Conservation (phyloP, 1,139 yeast species). For the Protomyces lactucae-debilis region DNA sequence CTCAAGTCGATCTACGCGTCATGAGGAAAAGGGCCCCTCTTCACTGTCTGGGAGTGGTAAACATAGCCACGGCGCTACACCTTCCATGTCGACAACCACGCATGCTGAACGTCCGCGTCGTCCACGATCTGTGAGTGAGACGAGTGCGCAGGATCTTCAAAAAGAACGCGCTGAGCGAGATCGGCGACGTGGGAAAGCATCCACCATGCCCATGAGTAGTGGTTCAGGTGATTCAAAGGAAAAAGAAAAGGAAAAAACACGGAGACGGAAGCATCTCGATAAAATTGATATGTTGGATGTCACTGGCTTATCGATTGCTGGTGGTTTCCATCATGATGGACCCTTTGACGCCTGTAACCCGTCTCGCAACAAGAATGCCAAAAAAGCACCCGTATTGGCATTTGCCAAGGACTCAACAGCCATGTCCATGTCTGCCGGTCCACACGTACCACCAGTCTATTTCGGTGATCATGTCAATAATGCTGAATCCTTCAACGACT, state of each 20-base stretch:
- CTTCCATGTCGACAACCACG: neutral
- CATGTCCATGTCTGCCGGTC: conserved; percentile 65
- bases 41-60: neutral
- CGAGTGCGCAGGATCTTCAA: neutral
- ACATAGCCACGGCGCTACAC: neutral
- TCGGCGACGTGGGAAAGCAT: neutral
- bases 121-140: conserved; percentile 15
- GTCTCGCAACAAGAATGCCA: conserved; percentile 73
- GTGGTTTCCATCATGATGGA: conserved; percentile 90
- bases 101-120: neutral
- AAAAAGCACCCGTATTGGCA: conserved; percentile 86
- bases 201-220: neutral
- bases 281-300: conserved; percentile 93
- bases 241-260: neutral
- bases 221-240: neutral
- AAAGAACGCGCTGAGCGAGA: conserved; percentile 9
- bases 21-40: neutral
- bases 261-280: conserved; percentile 48
- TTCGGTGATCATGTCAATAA: conserved; percentile 21
- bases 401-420: conserved; percentile 93
- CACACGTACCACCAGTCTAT: conserved; percentile 29
- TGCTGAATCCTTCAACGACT: conserved; percentile 38
- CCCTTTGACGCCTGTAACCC: conserved; percentile 99
- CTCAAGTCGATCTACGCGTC: neutral
- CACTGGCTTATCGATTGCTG: conserved; percentile 89